Percentiles rank a stretch among this genome's conserved stretches.
phyloP scores from a whole-genome alignment of 805 yeast genomes.

The Wickerhamiella australiensis region DNA sequence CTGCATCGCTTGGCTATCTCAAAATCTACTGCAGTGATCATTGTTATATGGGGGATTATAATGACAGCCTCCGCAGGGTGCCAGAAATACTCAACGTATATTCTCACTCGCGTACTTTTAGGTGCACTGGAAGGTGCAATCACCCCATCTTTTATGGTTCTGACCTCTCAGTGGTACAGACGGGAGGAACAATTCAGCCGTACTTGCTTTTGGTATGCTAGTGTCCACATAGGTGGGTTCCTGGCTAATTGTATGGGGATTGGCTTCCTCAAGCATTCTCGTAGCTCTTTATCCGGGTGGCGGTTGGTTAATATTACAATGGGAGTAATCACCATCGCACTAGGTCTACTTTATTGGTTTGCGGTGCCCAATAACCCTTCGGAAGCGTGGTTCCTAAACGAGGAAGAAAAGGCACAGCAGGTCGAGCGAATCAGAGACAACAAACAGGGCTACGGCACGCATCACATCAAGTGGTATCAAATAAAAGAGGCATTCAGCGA shows the following conservation, averaged over 20 bases:
- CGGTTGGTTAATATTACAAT: constrained; percentile 42
- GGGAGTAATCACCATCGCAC: constrained; percentile 42
- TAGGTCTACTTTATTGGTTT: constrained; percentile 22
- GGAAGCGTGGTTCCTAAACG: constrained; percentile 36
- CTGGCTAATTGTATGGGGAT: constrained; percentile 40
- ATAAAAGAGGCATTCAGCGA: constrained; percentile 40
- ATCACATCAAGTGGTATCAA: constrained; percentile 41
- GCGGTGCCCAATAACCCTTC: constrained; percentile 42
- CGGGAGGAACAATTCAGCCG: constrained; percentile 35
- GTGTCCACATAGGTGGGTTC: constrained; percentile 35
- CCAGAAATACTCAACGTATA: constrained; percentile 34
- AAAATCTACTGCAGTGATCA: constrained; percentile 34
- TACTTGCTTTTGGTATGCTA: constrained; percentile 34
- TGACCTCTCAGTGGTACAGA: constrained; percentile 50
- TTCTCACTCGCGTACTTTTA: constrained; percentile 36
- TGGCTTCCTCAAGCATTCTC: constrained; percentile 24
- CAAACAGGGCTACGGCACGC: constrained; percentile 46
- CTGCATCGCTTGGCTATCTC: constrained; percentile 49
- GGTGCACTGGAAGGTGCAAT: constrained; percentile 43
- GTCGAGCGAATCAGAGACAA: constrained; percentile 42
- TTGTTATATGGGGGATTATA: constrained; percentile 39
- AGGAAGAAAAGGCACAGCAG: constrained; percentile 36
- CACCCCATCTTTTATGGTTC: constrained; percentile 44
- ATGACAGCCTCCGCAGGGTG: constrained; percentile 36
- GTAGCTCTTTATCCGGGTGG: constrained; percentile 33